A percentile compares a stretch with the other conserved stretches of the same genome.
Conservation (phyloP, 2,329 filamentous ascomycete species). For the Botrytis squamosa region DNA sequence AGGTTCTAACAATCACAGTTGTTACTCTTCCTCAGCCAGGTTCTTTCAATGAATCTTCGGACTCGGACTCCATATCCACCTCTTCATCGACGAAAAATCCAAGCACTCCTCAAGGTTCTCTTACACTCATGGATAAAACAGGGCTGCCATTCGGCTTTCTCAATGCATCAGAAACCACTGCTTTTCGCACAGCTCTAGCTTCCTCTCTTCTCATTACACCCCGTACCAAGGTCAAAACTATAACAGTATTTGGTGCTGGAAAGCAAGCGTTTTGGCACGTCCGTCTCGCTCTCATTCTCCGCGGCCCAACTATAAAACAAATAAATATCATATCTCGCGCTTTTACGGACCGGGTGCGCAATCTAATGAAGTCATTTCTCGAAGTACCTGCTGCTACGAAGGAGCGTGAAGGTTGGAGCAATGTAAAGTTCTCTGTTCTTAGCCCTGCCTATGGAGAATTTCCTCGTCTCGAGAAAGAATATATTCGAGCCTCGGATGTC, state of each 20-base stretch:
- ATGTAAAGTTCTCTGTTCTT: conserved; percentile 65
- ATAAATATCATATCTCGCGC: conserved; percentile 81
- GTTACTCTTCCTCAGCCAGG: conserved; percentile 57
- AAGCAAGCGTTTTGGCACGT: conserved; percentile 95
- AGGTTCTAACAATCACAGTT: conserved; percentile 45
- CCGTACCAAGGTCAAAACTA: conserved; percentile 68
- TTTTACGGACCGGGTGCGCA: conserved; percentile 58
- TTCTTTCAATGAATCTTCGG: conserved; percentile 17
- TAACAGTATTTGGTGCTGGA: conserved; percentile 85
- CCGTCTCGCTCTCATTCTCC: conserved; percentile 75
- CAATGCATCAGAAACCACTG: conserved; percentile 72
- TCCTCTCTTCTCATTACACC: conserved; percentile 64
- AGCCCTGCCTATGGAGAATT: conserved; percentile 71
- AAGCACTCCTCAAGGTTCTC: conserved; percentile 49
- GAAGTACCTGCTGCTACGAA: conserved; percentile 46
- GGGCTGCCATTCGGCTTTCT: conserved; percentile 67
- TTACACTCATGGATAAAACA: conserved; percentile 64
- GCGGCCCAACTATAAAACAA: conserved; percentile 67
- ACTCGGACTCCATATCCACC: conserved; percentile 28
- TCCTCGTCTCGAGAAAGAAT: conserved; percentile 63
- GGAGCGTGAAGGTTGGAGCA: conserved; percentile 59
- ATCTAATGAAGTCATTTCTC: conserved; percentile 51
- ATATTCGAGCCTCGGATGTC: conserved; percentile 70
- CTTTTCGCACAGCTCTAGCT: conserved; percentile 75
- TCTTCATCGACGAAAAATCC: conserved; percentile 51